Conservation (phyloP, 768 basidiomycete species). For the Chalciporus piperatus region DNA sequence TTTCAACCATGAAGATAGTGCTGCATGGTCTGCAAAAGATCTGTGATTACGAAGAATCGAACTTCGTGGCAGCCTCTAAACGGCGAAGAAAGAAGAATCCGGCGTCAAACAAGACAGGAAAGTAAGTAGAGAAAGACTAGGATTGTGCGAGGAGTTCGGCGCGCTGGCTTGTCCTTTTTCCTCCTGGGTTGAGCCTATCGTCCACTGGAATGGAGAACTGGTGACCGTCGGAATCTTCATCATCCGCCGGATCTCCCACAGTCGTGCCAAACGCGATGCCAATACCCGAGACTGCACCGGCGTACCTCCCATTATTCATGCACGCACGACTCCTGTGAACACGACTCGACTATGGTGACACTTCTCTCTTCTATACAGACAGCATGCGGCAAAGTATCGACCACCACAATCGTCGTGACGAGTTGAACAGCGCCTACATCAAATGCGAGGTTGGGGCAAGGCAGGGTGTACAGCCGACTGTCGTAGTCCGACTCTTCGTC, state of each 20-base stretch:
- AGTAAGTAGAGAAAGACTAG: no score
- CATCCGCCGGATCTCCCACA: background rate
- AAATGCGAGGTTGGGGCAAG: background rate
- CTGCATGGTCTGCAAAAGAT: background rate
- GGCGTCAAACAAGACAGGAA: conserved; percentile 30
- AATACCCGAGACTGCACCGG: conserved; percentile 15
- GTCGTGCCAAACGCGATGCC: conserved; percentile 2
- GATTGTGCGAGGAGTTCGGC: conserved; percentile 16
- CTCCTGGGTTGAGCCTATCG: conserved; percentile 17
- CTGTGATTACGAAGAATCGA: background rate
- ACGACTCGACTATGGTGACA: conserved; percentile 27
- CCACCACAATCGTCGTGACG: background rate
- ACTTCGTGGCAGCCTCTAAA: conserved; percentile 5
- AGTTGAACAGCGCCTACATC: background rate
- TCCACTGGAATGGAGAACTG: conserved; percentile 21
- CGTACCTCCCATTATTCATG: conserved; percentile 23
- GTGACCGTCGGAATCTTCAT: background rate
- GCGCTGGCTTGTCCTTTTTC: conserved; percentile 27
- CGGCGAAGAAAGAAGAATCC: background rate
- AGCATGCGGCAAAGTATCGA: conserved; percentile 1
- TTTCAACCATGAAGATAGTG: background rate
- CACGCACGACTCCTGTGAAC: conserved; percentile 36
- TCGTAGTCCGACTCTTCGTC: background rate
- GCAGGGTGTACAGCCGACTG: background rate
- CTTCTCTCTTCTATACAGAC: background rate